A percentile compares a stretch with the other conserved stretches of the same genome.
phyloP scores from a whole-genome alignment of 1,284 basidiomycete genomes.

The Puccinia horiana region DNA sequence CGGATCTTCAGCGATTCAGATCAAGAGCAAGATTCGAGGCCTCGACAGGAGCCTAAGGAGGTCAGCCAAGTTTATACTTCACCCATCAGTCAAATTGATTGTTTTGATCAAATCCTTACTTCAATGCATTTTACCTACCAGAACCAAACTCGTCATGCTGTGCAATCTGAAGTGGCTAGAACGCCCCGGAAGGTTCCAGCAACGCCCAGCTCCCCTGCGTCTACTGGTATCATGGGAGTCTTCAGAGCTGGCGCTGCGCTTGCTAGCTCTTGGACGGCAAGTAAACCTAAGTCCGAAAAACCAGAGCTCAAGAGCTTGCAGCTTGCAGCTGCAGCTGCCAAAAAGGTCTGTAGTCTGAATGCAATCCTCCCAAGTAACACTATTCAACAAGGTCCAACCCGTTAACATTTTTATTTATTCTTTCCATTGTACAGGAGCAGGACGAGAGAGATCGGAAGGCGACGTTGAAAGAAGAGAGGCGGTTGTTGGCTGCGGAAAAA shows the following conservation, averaged over 20 bases:
- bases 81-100: neutral
- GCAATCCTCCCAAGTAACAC: neutral
- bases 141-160: neutral
- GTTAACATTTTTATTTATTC: constrained; percentile 19
- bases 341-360: constrained; percentile 66
- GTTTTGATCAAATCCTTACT: neutral
- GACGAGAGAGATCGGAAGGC: constrained; percentile 78
- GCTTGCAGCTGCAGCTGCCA: constrained; percentile 75
- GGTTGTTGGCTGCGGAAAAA: constrained; percentile 66
- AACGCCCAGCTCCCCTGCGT: constrained; percentile 21
- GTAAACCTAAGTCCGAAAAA: constrained; percentile 56
- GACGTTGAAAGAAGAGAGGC: constrained; percentile 70
- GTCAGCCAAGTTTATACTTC: neutral
- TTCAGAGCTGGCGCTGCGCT: constrained; percentile 48
- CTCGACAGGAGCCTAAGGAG: neutral
- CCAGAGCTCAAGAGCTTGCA: constrained; percentile 72
- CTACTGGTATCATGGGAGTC: constrained; percentile 36
- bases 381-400: neutral
- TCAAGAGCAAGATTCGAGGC: constrained; percentile 2
- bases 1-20: constrained; percentile 6
- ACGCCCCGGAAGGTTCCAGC: constrained; percentile 13
- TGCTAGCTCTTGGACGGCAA: constrained; percentile 44
- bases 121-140: neutral
- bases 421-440: constrained; percentile 68
- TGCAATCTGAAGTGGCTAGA: constrained; percentile 5